Conservation (phyloP, 2,329 filamentous ascomycete species). For the Helicocarpus griseus region DNA sequence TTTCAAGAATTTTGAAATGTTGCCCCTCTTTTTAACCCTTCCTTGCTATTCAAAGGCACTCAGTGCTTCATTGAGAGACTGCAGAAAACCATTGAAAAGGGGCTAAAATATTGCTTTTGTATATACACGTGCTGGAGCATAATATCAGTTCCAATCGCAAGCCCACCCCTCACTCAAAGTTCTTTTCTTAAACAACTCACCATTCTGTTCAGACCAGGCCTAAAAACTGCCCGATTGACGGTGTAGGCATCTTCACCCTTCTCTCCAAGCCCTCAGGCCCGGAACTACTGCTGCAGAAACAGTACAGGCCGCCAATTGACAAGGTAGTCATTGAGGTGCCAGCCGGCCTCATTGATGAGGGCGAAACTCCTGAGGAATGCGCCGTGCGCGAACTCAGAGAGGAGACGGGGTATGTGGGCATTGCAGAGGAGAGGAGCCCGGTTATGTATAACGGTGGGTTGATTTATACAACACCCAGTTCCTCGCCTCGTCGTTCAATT, state of each 20-base stretch:
- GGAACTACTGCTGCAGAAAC: conserved; percentile 45
- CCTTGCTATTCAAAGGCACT: too few relatives aligned
- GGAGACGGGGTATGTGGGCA: conserved; percentile 53
- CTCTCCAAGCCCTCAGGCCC: conserved; percentile 43
- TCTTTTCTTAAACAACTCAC: not conserved
- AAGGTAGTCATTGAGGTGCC: conserved; percentile 52
- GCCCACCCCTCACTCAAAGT: not conserved
- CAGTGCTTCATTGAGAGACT: too few relatives aligned
- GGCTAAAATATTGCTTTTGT: too few relatives aligned
- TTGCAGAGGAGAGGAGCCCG: conserved; percentile 31
- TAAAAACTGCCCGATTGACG: conserved; percentile 45
- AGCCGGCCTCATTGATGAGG: conserved; percentile 49
- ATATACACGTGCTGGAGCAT: not conserved
- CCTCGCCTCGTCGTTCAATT: not conserved
- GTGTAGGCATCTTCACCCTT: conserved; percentile 52
- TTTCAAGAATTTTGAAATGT: not conserved
- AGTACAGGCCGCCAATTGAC: conserved; percentile 52
- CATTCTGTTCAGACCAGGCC: conserved; percentile 28
- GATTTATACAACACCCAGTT: not conserved
- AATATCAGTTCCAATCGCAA: not conserved
- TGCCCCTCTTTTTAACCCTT: not conserved
- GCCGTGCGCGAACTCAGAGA: conserved; percentile 51
- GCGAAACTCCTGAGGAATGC: conserved; percentile 47
- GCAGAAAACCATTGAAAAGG: too few relatives aligned
- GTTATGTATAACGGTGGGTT: conserved; percentile 37